Base-by-base conservation (phyloP, 140 eudicot genomes). In the Bidens hawaiensis region DNA sequence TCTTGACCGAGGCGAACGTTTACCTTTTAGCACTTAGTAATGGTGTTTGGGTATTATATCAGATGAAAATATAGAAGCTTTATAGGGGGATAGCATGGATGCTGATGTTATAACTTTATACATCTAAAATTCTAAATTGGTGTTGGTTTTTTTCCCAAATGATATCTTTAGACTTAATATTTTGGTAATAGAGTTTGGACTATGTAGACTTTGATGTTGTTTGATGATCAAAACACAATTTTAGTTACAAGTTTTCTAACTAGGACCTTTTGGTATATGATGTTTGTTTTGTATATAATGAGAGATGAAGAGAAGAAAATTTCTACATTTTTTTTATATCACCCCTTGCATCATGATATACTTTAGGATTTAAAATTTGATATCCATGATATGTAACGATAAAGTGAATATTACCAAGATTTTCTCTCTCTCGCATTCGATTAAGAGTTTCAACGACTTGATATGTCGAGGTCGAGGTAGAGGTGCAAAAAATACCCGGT, bases 111-210 rank as follows among this genome's bases (percentile, higher is more conserved):
- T 64, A 65, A 62, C 30, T 36, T 62, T 18, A 43, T 62, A 60
- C 63, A 78, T 61, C 67, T 24, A 73, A n/a, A n/a, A n/a, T n/a
- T n/a, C n/a, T n/a, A n/a, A n/a, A 64, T 23, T 64, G 78, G 72
- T 73, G 62, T 51, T 73, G 23, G 4, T 50, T 12, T 16, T 52
- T 52, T 52, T 12, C 12, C 36, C 13, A 1, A 23, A 11, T 24
- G 33, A 1, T 51, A 1, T 51, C 25, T 48, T 47, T 73, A 65
- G 62, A 73, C 25, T 42, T 52, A 8, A 52, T 27, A 62, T 55
- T 38, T 62, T 62, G 62, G 64, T 52, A 62, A 25, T 23, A 62
- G 64, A 40, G 47, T 36, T 33, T 26, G 47, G 48, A 61, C 30
- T 40, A 22, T 71, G 15, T 6, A 64, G 41, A 24, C 16, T 45